Percentiles rank a stretch among this genome's conserved stretches.
These are phyloP conservation scores for Baudoinia panamericana DNA, from an alignment of 495 filamentous ascomycete species.

Conservation along the genomic window DNA sequence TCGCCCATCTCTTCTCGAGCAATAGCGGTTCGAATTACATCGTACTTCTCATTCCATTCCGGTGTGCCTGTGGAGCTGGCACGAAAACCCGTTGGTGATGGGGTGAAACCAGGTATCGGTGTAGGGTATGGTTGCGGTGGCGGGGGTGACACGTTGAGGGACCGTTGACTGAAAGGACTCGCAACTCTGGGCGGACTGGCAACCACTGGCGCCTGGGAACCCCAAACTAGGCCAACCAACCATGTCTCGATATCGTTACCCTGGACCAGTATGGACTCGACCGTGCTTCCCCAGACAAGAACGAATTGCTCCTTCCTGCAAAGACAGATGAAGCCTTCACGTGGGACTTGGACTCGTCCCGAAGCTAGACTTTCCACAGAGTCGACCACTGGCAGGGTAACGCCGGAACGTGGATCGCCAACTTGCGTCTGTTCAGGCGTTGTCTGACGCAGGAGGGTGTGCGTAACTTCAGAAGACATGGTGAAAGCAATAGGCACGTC, in stretches of 20 bases:
- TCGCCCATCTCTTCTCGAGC: conserved; percentile 1
- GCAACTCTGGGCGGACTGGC: not conserved
- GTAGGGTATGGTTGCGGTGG: no score
- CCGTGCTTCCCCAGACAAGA: conserved; percentile 1
- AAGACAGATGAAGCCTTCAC: conserved; percentile 1
- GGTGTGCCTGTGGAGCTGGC: not conserved
- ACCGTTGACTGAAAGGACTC: not conserved
- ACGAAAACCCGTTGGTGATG: not conserved
- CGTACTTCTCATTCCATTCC: not conserved
- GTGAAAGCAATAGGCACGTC: conserved; percentile 1
- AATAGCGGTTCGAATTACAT: not conserved
- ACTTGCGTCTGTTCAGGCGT: not conserved
- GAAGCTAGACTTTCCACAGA: not conserved
- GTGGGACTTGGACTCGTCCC: not conserved
- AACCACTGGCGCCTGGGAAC: not conserved
- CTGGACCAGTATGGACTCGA: not conserved
- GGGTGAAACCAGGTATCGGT: no score
- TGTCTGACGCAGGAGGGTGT: not conserved
- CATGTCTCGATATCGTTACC: conserved; percentile 1
- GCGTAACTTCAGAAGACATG: not conserved
- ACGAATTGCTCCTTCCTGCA: not conserved
- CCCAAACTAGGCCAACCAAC: not conserved
- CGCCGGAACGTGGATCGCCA: not conserved
- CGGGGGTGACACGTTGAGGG: not conserved
- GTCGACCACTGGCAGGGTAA: not conserved